Evolutionary conservation across 2,329 filamentous ascomycete species (phyloP).

Genomic region (Eutypa lata): DNA sequence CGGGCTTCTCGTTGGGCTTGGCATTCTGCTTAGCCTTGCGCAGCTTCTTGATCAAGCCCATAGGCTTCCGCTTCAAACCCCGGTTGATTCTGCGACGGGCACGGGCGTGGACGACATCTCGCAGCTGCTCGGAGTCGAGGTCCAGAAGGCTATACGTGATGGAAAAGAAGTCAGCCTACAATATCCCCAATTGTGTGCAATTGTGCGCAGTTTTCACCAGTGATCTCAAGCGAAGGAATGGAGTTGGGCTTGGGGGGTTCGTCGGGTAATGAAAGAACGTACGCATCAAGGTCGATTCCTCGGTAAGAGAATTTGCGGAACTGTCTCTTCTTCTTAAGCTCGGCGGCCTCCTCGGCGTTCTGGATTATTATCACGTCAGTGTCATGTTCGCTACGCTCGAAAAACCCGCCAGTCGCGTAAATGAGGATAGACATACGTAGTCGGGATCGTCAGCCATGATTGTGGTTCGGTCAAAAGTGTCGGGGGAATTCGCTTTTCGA

Average conservation of each 20-base stretch:
- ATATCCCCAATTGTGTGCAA: not conserved
- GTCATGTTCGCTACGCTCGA: constrained; percentile 7
- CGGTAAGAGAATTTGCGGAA: constrained; percentile 99
- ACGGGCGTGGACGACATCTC: constrained; percentile 98
- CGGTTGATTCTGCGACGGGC: constrained; percentile 99
- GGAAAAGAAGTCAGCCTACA: constrained; percentile 12
- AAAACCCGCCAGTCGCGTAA: constrained; percentile 1
- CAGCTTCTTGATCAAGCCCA: constrained; percentile 99
- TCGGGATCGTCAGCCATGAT: constrained; percentile 77
- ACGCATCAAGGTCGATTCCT: constrained; percentile 99
- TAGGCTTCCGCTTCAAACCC: constrained; percentile 98
- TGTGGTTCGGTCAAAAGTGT: constrained; percentile 41
- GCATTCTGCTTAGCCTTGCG: constrained; percentile 99
- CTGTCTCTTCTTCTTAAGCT: constrained; percentile 99
- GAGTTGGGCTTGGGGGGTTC: not conserved
- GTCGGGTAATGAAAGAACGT: constrained; percentile 39
- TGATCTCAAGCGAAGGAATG: not conserved
- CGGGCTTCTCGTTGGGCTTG: constrained; percentile 99
- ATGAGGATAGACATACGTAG: constrained; percentile 65
- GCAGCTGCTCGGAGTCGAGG: constrained; percentile 96
- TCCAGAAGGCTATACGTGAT: constrained; percentile 77
- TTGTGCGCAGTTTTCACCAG: no score
- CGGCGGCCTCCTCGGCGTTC: constrained; percentile 97
- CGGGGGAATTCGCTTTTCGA: constrained; percentile 42
- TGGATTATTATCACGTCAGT: constrained; percentile 43